Percentiles rank a stretch among this genome's conserved stretches.
phyloP scores from a whole-genome alignment of 345 rosid species.

The Aethionema arabicum region DNA sequence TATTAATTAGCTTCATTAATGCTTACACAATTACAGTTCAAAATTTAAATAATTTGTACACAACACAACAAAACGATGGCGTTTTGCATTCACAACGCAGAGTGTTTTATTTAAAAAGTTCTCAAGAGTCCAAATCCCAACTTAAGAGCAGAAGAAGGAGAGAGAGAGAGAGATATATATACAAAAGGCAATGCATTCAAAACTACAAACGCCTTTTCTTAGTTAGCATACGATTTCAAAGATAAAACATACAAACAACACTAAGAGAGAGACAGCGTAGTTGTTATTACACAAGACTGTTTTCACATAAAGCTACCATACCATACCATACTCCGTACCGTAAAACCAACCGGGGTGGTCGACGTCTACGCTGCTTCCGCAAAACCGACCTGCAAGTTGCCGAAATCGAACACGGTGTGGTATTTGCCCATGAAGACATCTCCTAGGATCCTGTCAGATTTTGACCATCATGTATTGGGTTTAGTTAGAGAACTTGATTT shows the following conservation, averaged over 20 bases:
- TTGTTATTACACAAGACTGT: slow-evolving; percentile 13
- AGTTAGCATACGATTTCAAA: slow-evolving; percentile 14
- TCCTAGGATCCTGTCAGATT: slow-evolving; percentile 77
- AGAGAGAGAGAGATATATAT: slow-evolving; percentile 29
- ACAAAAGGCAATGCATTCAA: slow-evolving; percentile 43
- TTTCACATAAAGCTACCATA: slow-evolving; percentile 18
- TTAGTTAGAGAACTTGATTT: slow-evolving; percentile 1
- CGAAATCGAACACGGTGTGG: slow-evolving; percentile 90
- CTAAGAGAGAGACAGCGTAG: background rate
- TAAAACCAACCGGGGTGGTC: slow-evolving; percentile 9
- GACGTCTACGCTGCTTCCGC: slow-evolving; percentile 68
- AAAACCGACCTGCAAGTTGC: slow-evolving; percentile 73
- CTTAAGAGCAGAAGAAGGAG: slow-evolving; percentile 18
- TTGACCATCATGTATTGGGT: background rate
- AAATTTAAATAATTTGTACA: too few relatives aligned
- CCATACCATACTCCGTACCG: slow-evolving; percentile 4
- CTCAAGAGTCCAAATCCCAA: slow-evolving; percentile 28
- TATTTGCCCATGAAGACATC: slow-evolving; percentile 90
- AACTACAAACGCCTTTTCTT: slow-evolving; percentile 37
- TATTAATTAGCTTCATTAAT: too few relatives aligned
- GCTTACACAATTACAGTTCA: too few relatives aligned
- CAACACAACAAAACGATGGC: too few relatives aligned
- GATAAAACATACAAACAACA: slow-evolving; percentile 33
- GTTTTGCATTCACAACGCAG: background rate
- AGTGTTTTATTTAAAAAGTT: slow-evolving; percentile 22